Conservation (phyloP, 2,329 filamentous ascomycete species). For the Aspergillus texensis region DNA sequence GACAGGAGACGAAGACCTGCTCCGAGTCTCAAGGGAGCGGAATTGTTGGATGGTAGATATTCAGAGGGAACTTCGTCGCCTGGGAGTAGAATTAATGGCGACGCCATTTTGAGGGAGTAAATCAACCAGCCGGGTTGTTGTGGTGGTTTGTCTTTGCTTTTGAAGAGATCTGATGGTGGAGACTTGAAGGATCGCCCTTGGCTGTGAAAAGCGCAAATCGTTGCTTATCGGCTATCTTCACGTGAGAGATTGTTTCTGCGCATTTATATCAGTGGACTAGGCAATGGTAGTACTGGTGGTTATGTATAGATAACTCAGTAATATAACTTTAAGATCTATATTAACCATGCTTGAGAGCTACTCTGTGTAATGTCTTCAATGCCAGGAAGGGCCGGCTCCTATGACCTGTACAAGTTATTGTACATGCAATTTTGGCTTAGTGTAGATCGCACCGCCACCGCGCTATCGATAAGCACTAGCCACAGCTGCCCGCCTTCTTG, state of each 20-base stretch:
- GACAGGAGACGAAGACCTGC: constrained; percentile 82
- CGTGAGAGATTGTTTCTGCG: constrained; percentile 24
- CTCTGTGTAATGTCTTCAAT: neutral
- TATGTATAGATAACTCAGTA: neutral
- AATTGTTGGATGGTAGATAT: constrained; percentile 67
- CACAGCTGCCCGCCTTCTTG: constrained; percentile 28
- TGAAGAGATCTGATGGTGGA: neutral
- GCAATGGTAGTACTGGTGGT: no score
- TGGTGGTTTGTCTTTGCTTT: neutral
- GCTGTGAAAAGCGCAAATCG: constrained; percentile 12
- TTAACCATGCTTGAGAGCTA: neutral
- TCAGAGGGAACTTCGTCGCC: constrained; percentile 73
- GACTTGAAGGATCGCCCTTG: neutral
- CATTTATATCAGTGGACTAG: neutral
- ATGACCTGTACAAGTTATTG: no score
- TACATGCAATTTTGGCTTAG: no score
- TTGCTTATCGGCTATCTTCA: constrained; percentile 30
- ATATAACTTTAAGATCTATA: neutral
- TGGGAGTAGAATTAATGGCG: constrained; percentile 73
- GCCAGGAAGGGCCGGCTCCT: neutral
- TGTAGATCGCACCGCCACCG: constrained; percentile 31
- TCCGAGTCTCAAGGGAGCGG: constrained; percentile 73
- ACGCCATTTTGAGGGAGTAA: constrained; percentile 52
- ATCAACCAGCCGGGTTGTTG: neutral
- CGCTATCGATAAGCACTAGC: constrained; percentile 40